phyloP scores from a whole-genome alignment of 1,139 yeast genomes.

The Pichia sp. region DNA sequence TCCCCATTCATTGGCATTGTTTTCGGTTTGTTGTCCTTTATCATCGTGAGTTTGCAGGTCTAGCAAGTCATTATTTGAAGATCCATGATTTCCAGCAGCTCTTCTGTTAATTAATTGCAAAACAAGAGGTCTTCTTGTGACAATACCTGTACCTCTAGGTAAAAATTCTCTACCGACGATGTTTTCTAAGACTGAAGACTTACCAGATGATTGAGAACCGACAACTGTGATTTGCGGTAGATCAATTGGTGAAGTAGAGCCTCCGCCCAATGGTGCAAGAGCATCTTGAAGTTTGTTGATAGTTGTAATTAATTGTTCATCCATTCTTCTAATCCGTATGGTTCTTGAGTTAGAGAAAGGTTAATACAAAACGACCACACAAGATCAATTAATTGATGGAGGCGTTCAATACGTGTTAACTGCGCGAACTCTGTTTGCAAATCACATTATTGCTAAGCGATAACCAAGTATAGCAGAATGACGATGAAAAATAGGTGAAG shows the following conservation, averaged over 20 bases:
- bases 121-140: conserved; percentile 85
- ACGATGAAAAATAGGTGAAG: no score
- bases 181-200: conserved; percentile 84
- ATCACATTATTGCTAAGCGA: neutral
- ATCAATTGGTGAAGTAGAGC: conserved; percentile 78
- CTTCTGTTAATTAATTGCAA: conserved; percentile 62
- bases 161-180: conserved; percentile 89
- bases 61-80: conserved; percentile 28
- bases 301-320: conserved; percentile 80
- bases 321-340: conserved; percentile 41
- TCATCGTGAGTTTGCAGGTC: conserved; percentile 30
- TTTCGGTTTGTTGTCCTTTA: conserved; percentile 49
- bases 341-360: no score
- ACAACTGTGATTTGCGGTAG: conserved; percentile 95
- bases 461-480: no score
- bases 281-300: conserved; percentile 94
- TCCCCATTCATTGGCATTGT: conserved; percentile 94
- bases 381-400: no score
- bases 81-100: conserved; percentile 22
- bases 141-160: conserved; percentile 93
- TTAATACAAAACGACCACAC: no score
- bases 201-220: conserved; percentile 92
- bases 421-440: neutral
- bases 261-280: conserved; percentile 87
- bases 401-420: no score